Conservation (phyloP, 177 flowering plant species). For the Vitis hybrid region DNA sequence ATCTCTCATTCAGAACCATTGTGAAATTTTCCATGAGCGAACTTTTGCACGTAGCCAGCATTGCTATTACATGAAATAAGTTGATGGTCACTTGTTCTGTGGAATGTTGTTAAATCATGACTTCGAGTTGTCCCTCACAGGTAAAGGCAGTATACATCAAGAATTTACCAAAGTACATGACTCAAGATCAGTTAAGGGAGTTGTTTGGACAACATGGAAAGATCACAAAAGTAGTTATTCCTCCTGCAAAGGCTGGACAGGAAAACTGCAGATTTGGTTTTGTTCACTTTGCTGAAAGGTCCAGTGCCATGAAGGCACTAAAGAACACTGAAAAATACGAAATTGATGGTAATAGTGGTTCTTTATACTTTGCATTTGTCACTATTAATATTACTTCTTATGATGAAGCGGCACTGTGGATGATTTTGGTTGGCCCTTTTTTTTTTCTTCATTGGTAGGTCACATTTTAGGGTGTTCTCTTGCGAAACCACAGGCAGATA, state of each 20-base stretch:
- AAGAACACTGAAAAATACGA: slow-evolving; percentile 82
- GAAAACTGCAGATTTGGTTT: slow-evolving; percentile 85
- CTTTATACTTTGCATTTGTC: not conserved
- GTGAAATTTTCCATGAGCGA: too few relatives aligned
- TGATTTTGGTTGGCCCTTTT: too few relatives aligned
- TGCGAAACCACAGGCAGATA: too few relatives aligned
- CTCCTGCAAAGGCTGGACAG: slow-evolving; percentile 82
- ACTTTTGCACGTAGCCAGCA: too few relatives aligned
- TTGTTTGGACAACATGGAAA: slow-evolving; percentile 84
- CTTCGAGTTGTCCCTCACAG: slow-evolving; percentile 16
- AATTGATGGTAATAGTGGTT: slow-evolving; percentile 56
- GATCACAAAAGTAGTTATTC: slow-evolving; percentile 77
- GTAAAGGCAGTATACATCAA: slow-evolving; percentile 71
- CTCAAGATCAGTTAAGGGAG: slow-evolving; percentile 62
- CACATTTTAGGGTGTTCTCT: too few relatives aligned
- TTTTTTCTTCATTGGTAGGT: too few relatives aligned
- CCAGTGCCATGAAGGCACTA: slow-evolving; percentile 83
- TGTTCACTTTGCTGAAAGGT: slow-evolving; percentile 84
- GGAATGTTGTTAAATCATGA: not conserved
- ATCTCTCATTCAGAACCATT: too few relatives aligned
- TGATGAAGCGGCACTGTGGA: too few relatives aligned
- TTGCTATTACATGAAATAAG: too few relatives aligned
- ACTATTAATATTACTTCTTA: too few relatives aligned
- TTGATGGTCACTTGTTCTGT: not conserved
- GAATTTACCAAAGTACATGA: slow-evolving; percentile 73